Percentiles rank a stretch among this genome's conserved stretches.
Evolutionary conservation across 1,284 basidiomycete genomes (phyloP).

Genomic region (Rhodotorula sp.): DNA sequence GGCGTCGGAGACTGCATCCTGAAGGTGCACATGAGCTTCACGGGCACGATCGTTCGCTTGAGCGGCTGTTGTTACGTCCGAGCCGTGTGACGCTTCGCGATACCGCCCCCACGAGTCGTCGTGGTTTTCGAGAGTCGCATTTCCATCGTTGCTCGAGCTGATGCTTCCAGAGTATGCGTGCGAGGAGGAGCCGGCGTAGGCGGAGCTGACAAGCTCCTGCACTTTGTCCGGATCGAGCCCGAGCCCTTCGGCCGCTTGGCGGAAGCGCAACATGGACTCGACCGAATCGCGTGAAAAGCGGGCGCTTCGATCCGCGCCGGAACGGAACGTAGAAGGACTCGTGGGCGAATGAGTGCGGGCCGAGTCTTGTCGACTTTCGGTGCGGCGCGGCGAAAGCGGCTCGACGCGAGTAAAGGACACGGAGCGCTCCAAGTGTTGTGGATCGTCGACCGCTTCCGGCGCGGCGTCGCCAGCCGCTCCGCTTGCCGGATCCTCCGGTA

Average conservation of each 20-base stretch:
- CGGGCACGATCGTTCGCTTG: neutral
- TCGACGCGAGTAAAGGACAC: too few species aligned
- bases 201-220: slow-evolving; percentile 32
- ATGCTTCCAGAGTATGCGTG: slow-evolving; percentile 10
- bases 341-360: neutral
- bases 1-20: too few species aligned
- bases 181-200: slow-evolving; percentile 23
- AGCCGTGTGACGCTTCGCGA: neutral
- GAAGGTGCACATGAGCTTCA: too few species aligned
- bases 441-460: too few species aligned
- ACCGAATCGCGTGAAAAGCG: slow-evolving; percentile 12
- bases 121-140: neutral
- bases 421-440: too few species aligned
- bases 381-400: too few species aligned
- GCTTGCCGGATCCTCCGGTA: too few species aligned
- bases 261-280: slow-evolving; percentile 30
- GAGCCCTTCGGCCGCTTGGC: slow-evolving; percentile 35
- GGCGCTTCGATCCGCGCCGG: neutral
- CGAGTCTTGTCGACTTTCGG: neutral
- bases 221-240: slow-evolving; percentile 32
- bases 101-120: neutral
- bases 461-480: too few species aligned
- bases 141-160: slow-evolving; percentile 6
- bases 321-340: neutral
- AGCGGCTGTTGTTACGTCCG: neutral